Evolutionary conservation across 495 filamentous ascomycete genomes (phyloP).

Genomic region (Hypoxylon lenormandii): DNA sequence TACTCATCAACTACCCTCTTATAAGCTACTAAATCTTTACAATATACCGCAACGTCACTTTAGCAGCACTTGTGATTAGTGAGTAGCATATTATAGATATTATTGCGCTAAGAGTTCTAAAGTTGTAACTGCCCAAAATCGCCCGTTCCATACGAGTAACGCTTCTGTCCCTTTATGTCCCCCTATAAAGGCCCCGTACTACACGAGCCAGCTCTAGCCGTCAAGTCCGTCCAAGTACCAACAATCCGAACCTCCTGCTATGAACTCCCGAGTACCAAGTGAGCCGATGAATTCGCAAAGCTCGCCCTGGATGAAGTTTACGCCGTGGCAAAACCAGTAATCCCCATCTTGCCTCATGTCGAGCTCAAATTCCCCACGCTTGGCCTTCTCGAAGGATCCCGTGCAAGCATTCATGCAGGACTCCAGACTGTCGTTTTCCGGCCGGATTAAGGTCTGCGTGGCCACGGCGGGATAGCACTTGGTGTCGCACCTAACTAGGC

Average conservation of each 20-base stretch:
- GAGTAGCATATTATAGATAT: too few relatives aligned
- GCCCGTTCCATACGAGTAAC: neutral
- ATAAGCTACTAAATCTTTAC: too few relatives aligned
- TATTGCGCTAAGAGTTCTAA: too few relatives aligned
- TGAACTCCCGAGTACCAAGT: slow-evolving; percentile 34
- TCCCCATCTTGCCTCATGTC: slow-evolving; percentile 22
- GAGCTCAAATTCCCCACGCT: slow-evolving; percentile 21
- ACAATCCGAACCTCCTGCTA: slow-evolving; percentile 40
- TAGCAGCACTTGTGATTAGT: too few relatives aligned
- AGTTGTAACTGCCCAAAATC: too few relatives aligned
- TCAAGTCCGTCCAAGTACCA: slow-evolving; percentile 40
- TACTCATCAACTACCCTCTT: too few relatives aligned
- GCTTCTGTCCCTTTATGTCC: neutral
- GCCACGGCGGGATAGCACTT: slow-evolving; percentile 36
- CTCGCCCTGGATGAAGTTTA: slow-evolving; percentile 48
- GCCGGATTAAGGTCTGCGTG: slow-evolving; percentile 26
- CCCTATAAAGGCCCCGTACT: neutral
- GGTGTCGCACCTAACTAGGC: slow-evolving; percentile 46
- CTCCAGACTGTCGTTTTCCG: slow-evolving; percentile 39
- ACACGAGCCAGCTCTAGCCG: neutral
- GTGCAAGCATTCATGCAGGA: slow-evolving; percentile 44
- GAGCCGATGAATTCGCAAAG: slow-evolving; percentile 48
- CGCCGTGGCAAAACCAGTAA: slow-evolving; percentile 52
- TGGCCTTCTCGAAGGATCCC: slow-evolving; percentile 47
- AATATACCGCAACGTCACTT: too few relatives aligned